Percentiles rank a stretch among this genome's conserved stretches.
Conservation (phyloP, 192 early-diverging fungal species). For the Obelidium mucronatum region DNA sequence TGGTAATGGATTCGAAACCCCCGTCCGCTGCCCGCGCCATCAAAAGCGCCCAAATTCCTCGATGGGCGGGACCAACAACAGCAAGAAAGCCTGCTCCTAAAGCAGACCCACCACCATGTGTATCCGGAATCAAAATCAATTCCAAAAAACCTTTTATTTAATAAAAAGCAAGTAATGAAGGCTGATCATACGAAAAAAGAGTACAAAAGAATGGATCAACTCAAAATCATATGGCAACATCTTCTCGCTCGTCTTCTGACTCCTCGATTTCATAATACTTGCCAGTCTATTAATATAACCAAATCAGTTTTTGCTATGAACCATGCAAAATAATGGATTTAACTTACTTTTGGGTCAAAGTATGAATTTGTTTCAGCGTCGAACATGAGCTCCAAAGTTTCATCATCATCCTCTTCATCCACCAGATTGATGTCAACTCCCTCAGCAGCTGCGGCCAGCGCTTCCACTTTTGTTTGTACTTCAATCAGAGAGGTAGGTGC, state of each 20-base stretch:
- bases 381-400: conserved; percentile 30
- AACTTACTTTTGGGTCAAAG: conserved; percentile 18
- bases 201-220: too few species aligned
- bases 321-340: not conserved
- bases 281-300: conserved; percentile 18
- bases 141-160: not conserved
- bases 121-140: not conserved
- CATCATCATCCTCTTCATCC: conserved; percentile 17
- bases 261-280: conserved; percentile 34
- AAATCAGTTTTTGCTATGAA: not conserved
- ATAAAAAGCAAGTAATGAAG: too few species aligned
- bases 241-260: conserved; percentile 11
- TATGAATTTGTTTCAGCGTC: conserved; percentile 34
- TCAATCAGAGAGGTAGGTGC: not conserved
- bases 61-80: not conserved
- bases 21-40: too few species aligned
- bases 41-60: too few species aligned
- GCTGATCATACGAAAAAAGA: too few species aligned
- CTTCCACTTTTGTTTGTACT: not conserved
- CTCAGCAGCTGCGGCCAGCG: not conserved
- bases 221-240: not conserved
- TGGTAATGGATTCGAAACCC: too few species aligned
- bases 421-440: not conserved
- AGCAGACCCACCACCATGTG: not conserved
- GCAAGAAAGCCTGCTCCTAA: not conserved